These are phyloP conservation scores for Blastobotrys persicus DNA, from an alignment of 1,139 yeast species.

Conservation along the genomic window DNA sequence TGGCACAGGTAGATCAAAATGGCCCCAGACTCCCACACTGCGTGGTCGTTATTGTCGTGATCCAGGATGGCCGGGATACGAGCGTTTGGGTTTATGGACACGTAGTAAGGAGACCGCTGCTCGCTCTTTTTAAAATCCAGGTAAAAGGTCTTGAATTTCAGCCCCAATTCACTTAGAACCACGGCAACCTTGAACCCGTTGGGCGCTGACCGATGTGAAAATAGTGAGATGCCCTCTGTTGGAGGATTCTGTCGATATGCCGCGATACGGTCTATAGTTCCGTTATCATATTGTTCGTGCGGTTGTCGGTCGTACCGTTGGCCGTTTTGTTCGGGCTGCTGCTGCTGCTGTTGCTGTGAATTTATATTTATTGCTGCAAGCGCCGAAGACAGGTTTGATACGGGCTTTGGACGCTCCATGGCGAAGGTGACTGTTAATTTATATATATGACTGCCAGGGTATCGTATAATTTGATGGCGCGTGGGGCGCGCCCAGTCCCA, in stretches of 20 bases:
- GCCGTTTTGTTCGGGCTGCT: conserved; percentile 9
- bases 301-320: conserved; percentile 14
- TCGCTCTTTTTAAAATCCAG: conserved; percentile 86
- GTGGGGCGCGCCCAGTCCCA: neutral
- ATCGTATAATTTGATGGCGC: neutral
- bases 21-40: conserved; percentile 95
- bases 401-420: conserved; percentile 17
- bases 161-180: conserved; percentile 76
- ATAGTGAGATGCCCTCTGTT: conserved; percentile 77
- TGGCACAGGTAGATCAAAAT: conserved; percentile 71
- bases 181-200: conserved; percentile 96
- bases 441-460: too few relatives aligned
- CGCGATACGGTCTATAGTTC: conserved; percentile 51
- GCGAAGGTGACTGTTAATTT: neutral
- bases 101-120: conserved; percentile 90
- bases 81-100: conserved; percentile 89
- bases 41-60: conserved; percentile 72
- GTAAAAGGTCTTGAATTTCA: conserved; percentile 77
- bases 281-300: conserved; percentile 15
- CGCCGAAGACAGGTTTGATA: conserved; percentile 36
- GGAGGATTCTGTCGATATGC: conserved; percentile 78
- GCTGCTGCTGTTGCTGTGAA: conserved; percentile 15
- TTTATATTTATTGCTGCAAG: conserved; percentile 32
- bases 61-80: conserved; percentile 93
- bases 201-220: conserved; percentile 84